A percentile compares a stretch with the other conserved stretches of the same genome.
Evolutionary conservation across 768 basidiomycete genomes (phyloP).

Genomic region (Chalciporus chontae): DNA sequence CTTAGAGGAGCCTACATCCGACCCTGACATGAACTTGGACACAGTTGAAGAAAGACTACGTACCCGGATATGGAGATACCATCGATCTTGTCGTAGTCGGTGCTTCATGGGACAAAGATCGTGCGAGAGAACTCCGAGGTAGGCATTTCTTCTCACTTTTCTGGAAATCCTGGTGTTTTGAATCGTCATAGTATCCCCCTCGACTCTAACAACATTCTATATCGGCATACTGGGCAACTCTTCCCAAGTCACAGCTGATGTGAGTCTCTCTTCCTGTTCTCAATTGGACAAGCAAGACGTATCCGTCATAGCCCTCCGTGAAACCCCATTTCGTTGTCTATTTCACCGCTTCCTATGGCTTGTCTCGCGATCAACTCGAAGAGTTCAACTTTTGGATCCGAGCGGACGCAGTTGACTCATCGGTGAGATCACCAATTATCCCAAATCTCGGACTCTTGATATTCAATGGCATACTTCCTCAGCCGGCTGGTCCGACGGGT

Average conservation of each 20-base stretch:
- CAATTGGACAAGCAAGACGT: not conserved
- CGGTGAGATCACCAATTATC: slow-evolving; percentile 10
- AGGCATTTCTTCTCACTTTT: slow-evolving; percentile 6
- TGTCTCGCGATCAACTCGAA: slow-evolving; percentile 64
- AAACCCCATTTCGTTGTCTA: slow-evolving; percentile 68
- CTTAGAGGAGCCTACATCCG: slow-evolving; percentile 12
- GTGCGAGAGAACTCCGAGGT: slow-evolving; percentile 78
- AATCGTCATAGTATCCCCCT: slow-evolving; percentile 53
- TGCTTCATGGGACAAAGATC: slow-evolving; percentile 74
- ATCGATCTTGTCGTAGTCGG: slow-evolving; percentile 77
- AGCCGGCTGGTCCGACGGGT: slow-evolving; percentile 1
- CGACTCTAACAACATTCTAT: slow-evolving; percentile 76
- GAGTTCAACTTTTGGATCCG: slow-evolving; percentile 63
- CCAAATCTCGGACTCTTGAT: not conserved
- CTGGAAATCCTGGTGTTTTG: not conserved
- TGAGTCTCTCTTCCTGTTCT: slow-evolving; percentile 22
- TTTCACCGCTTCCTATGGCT: slow-evolving; percentile 76
- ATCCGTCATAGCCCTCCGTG: slow-evolving; percentile 32
- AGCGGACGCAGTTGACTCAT: slow-evolving; percentile 24
- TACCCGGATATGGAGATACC: slow-evolving; percentile 77
- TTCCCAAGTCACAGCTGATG: slow-evolving; percentile 37
- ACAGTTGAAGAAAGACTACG: slow-evolving; percentile 81
- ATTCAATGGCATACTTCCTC: not conserved
- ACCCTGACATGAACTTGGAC: not conserved
- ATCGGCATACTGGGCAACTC: slow-evolving; percentile 62